These are phyloP conservation scores for Vicia faba DNA, from an alignment of 306 rosid species.

Conservation along the genomic window DNA sequence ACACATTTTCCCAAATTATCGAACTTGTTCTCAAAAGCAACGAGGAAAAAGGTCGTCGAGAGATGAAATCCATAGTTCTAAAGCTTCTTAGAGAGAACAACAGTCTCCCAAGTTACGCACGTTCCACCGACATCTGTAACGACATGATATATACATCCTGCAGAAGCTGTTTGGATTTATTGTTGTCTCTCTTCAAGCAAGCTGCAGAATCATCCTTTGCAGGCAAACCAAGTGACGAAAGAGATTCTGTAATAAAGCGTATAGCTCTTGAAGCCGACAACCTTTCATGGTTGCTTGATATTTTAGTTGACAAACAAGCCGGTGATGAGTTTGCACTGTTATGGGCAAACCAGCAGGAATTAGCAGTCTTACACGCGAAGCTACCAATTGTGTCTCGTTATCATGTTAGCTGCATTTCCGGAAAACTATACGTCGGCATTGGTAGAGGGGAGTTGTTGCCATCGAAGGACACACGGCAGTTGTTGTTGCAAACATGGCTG, in stretches of 20 bases:
- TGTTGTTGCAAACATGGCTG: conserved; percentile 81
- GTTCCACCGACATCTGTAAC: conserved; percentile 54
- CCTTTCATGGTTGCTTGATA: conserved; percentile 88
- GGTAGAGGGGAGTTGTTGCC: conserved; percentile 91
- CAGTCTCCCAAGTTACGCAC: conserved; percentile 54
- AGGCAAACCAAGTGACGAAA: conserved; percentile 41
- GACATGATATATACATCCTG: conserved; percentile 73
- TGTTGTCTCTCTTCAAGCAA: conserved; percentile 65
- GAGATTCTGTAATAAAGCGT: conserved; percentile 59
- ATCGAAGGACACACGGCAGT: conserved; percentile 66
- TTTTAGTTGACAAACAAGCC: conserved; percentile 74
- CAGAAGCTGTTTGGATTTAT: conserved; percentile 61
- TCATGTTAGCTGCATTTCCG: conserved; percentile 79
- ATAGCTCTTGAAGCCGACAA: conserved; percentile 83
- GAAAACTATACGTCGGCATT: conserved; percentile 74
- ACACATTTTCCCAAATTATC: conserved; percentile 72
- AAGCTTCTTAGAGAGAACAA: conserved; percentile 87
- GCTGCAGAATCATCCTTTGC: conserved; percentile 55
- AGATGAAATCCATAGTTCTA: conserved; percentile 91
- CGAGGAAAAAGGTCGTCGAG: conserved; percentile 89
- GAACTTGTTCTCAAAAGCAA: conserved; percentile 85
- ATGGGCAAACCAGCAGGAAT: conserved; percentile 86
- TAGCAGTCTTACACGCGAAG: conserved; percentile 67
- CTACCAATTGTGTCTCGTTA: conserved; percentile 65
- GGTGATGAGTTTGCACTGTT: conserved; percentile 77